Evolutionary conservation across 2,329 filamentous ascomycete species (phyloP).

Genomic region (Claviceps sp.): DNA sequence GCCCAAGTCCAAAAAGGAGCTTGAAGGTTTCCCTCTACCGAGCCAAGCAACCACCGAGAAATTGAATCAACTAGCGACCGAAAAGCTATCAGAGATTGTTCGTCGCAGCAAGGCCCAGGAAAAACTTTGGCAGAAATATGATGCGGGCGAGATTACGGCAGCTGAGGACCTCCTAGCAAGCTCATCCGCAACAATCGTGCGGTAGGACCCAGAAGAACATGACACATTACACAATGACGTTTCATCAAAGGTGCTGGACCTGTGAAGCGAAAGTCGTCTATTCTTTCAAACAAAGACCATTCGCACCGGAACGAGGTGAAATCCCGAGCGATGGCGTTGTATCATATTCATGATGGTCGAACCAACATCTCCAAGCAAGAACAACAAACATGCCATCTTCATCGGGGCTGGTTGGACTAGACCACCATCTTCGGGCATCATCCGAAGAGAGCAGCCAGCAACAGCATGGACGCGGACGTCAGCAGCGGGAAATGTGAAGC

Average conservation of each 20-base stretch:
- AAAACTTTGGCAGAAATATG: slow-evolving; percentile 59
- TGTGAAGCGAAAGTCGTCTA: background rate
- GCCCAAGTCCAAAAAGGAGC: slow-evolving; percentile 31
- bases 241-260: background rate
- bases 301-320: background rate
- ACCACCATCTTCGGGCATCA: background rate
- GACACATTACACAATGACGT: background rate
- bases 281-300: background rate
- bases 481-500: background rate
- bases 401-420: background rate
- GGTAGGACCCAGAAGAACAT: slow-evolving; percentile 19
- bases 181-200: slow-evolving; percentile 30
- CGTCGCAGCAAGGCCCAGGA: slow-evolving; percentile 46
- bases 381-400: background rate
- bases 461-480: background rate
- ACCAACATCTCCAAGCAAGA: background rate
- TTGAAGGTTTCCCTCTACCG: slow-evolving; percentile 40
- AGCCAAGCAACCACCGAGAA: slow-evolving; percentile 46
- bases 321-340: background rate
- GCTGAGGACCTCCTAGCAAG: slow-evolving; percentile 53
- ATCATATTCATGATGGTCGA: background rate
- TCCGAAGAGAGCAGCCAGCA: background rate
- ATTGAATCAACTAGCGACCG: slow-evolving; percentile 59
- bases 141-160: slow-evolving; percentile 56
- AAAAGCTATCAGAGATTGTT: slow-evolving; percentile 65